Evolutionary conservation across 2,329 filamentous ascomycete genomes (phyloP), one percentile per base, ranked within the genome.

Genomic region (Pseudogymnoascus sp.): DNA sequence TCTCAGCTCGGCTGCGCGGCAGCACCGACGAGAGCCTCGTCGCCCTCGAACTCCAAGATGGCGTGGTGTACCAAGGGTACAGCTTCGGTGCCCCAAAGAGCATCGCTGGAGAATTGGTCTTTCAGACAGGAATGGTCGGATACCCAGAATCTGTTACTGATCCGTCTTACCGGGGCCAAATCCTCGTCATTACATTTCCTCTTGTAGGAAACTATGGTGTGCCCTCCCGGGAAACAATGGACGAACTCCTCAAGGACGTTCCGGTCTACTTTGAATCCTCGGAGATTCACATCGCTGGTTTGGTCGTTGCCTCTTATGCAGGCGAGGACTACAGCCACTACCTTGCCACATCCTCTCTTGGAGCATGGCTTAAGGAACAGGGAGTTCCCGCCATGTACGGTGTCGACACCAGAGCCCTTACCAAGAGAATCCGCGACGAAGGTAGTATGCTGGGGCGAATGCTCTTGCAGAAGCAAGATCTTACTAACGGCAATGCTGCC

Each of bases 121-220:
- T 99, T 80, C 93, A 97, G 82, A 99, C 94, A 62, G 94, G 94
- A 76, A 96, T 97, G 92, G 94, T 97, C 69, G 94, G 94, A 72
- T 99, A 99, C 74, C 92, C 94, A 41, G 94, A 99, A 80, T 95
- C 88, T 57, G 82, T 94, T 69, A 93, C 90, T 64, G 90, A 94
- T 72, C 90, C 90, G 67, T 93, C 90, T 58, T 93, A 94, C 76
- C 87, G 89, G 58, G 90, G 90, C 64, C 93, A 99, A 78, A 96
- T 99, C 69, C 83, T 99, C 69, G 92, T 97, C 75, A 86, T 97
- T 71, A 99, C 93, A 60, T 97, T 96, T 75, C 94, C 93, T 62
- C 81, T 97, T 38, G 89, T 96, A 63, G 93, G 93, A 74, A 99
- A 97, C 81, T 99, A 99, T 78, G 93, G 93, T 74, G 94, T 97